A percentile compares a stretch with the other conserved stretches of the same genome.
These are phyloP conservation scores for Leptographium lundbergii DNA, from an alignment of 2,329 filamentous ascomycete species.

Conservation along the genomic window DNA sequence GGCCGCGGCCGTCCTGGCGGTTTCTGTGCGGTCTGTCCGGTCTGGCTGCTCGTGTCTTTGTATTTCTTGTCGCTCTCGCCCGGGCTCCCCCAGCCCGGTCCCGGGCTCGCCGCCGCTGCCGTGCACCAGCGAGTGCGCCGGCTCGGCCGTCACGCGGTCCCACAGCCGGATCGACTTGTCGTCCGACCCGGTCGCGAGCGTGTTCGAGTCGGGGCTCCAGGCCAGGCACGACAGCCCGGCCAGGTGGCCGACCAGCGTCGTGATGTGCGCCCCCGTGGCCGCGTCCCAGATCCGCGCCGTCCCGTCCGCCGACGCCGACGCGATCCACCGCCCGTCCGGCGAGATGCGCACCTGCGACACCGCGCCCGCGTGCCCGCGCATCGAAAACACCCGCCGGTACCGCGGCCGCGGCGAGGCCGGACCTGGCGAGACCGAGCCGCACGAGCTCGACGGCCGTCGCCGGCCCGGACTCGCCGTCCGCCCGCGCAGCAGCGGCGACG, in stretches of 20 bases:
- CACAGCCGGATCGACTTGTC: slow-evolving; percentile 93
- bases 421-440: slow-evolving; percentile 2
- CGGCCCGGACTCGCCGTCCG: slow-evolving; percentile 1
- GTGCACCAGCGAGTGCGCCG: slow-evolving; percentile 18
- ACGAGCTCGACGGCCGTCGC: not conserved
- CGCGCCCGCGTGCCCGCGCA: slow-evolving; percentile 66
- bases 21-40: too few relatives aligned
- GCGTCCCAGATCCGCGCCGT: slow-evolving; percentile 89
- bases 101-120: slow-evolving; percentile 8
- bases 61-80: not conserved
- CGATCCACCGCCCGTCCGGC: slow-evolving; percentile 79
- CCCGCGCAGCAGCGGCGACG: slow-evolving; percentile 15
- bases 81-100: not conserved
- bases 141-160: slow-evolving; percentile 54
- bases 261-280: slow-evolving; percentile 61
- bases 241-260: slow-evolving; percentile 86
- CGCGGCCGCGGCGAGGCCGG: slow-evolving; percentile 42
- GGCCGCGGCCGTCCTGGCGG: not conserved
- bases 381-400: slow-evolving; percentile 56
- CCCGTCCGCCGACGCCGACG: slow-evolving; percentile 78
- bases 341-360: slow-evolving; percentile 84
- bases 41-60: too few relatives aligned
- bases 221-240: slow-evolving; percentile 84
- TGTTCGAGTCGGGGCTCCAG: slow-evolving; percentile 85
- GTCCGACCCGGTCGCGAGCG: slow-evolving; percentile 82